Conservation (phyloP, 2,329 filamentous ascomycete species). For the Colletotrichum lini region DNA sequence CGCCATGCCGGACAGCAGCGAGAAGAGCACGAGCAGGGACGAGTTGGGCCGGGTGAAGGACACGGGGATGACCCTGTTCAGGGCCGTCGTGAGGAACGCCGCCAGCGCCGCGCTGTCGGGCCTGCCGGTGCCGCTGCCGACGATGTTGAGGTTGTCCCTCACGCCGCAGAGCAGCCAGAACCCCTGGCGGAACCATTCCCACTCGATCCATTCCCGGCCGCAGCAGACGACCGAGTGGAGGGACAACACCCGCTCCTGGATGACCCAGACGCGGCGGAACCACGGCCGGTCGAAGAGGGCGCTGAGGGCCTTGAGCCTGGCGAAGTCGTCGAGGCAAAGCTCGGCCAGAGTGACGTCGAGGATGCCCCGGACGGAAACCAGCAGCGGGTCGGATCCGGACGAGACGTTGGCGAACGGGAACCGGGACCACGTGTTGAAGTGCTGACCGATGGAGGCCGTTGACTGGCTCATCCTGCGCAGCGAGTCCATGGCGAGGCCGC, state of each 20-base stretch:
- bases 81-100: conserved; percentile 1
- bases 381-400: background rate
- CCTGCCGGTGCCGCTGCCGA: conserved; percentile 17
- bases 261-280: conserved; percentile 26
- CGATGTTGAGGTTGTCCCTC: conserved; percentile 20
- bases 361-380: background rate
- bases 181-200: background rate
- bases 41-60: conserved; percentile 9
- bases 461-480: background rate
- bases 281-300: conserved; percentile 11
- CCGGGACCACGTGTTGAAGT: conserved; percentile 6
- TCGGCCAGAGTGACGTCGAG: background rate
- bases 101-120: conserved; percentile 10
- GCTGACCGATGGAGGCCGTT: too few species aligned
- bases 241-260: conserved; percentile 24
- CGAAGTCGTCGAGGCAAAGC: background rate
- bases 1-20: conserved; percentile 12
- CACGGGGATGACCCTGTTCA: conserved; percentile 16
- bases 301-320: conserved; percentile 1
- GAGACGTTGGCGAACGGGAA: background rate
- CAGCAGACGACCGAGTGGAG: conserved; percentile 1
- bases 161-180: conserved; percentile 27
- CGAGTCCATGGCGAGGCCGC: conserved; percentile 4
- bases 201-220: background rate
- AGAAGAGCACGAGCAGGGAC: conserved; percentile 5